Evolutionary conservation across 148 eudicot genomes (phyloP), one percentile per base, ranked within the genome.

Genomic region (Rhododendron henanense): DNA sequence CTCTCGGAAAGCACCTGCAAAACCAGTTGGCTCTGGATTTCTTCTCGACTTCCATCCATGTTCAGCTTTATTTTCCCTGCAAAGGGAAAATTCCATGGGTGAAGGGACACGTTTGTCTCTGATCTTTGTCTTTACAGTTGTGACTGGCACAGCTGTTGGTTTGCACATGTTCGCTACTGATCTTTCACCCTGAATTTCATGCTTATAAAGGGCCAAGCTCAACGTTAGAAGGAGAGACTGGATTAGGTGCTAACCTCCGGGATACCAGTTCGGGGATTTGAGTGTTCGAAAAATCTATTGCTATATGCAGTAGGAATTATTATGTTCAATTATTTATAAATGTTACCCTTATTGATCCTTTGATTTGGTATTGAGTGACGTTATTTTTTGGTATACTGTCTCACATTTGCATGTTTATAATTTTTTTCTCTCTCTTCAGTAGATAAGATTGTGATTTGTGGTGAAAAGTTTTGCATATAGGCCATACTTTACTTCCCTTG

Each of bases 381-480:
- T 77, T 44, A 21, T 45, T 25, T 37, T 23, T 78, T 78, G 35
- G 48, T 47, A 33, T 65, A 25, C 45, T n/a, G 39, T 83, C 53
- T 63, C 9, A 5, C 55, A n/a, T 83, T 65, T 67, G 16, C 51
- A 65, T n/a, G 28, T 65, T 21, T 7, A 15, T 31, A 41, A 35
- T 21, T 45, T 41, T 65, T 41, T 82, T 28, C 1, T 82, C 1
- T 73, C 1, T 73, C 18, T 78, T 25, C 53, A 10, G 55, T n/a
- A n/a, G 81, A 28, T 10, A 33, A 48, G n/a, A 31, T 47, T 59
- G 82, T 75, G 81, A 76, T 59, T 61, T 75, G 65, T 75, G 81
- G 48, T 59, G 71, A 78, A 76, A 76, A 79, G 82, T 78, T 55
- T 6, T 31, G 69, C 18, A 31, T 50, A 15, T 14, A 71, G 81